These are phyloP conservation scores for Phtheirospermum japonicum DNA, from an alignment of 257 asterid genomes.

Conservation along the genomic window DNA sequence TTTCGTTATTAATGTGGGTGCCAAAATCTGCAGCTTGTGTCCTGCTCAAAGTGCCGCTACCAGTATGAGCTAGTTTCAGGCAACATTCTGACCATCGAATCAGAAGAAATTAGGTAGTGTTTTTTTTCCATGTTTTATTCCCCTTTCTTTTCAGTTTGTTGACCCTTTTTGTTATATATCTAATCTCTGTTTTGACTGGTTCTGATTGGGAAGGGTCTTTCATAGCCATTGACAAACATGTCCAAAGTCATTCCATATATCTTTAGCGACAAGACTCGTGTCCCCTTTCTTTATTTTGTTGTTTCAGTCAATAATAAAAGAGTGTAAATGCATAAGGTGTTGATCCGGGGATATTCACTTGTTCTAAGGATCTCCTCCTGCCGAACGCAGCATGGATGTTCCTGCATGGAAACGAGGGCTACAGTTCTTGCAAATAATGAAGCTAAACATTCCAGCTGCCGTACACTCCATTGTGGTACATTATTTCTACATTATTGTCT, in stretches of 20 bases:
- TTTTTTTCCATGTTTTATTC: neutral
- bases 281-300: conserved; percentile 25
- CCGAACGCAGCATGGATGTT: conserved; percentile 99
- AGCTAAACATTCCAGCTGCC: conserved; percentile 82
- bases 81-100: conserved; percentile 62
- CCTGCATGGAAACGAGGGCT: conserved; percentile 95
- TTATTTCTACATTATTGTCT: neutral
- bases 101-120: conserved; percentile 90
- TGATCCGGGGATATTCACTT: conserved; percentile 88
- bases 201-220: conserved; percentile 8
- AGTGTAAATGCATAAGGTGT: conserved; percentile 41
- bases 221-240: conserved; percentile 18
- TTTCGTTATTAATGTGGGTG: conserved; percentile 27
- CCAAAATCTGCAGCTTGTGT: conserved; percentile 55
- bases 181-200: conserved; percentile 16
- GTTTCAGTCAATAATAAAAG: conserved; percentile 34
- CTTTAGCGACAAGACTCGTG: conserved; percentile 10
- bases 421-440: conserved; percentile 61
- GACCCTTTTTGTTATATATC: neutral
- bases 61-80: conserved; percentile 91
- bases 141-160: neutral
- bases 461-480: conserved; percentile 91
- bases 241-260: conserved; percentile 26
- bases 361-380: conserved; percentile 98
- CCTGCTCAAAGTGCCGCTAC: conserved; percentile 93